Base-by-base conservation (phyloP, 2,329 filamentous ascomycete species). In the Diaporthe sp. region DNA sequence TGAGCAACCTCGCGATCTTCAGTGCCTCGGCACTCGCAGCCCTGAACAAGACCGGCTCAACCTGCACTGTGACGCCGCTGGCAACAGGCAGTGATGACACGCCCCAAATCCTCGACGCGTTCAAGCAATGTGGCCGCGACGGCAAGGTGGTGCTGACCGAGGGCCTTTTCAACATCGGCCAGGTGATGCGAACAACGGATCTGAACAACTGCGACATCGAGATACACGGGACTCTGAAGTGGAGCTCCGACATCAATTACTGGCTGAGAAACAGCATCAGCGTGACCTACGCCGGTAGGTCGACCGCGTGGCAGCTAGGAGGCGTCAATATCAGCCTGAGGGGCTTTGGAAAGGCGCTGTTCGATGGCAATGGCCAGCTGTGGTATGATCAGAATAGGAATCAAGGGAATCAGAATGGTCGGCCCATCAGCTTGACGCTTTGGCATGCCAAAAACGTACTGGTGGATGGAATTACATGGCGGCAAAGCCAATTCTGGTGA, bases 101-200 rank as follows among this genome's bases (percentile, higher is more conserved):
- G 34, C 87, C 88, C 10, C 86, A 88, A 53, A 89, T 90, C 65
- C 77, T 88, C 0, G 77, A 85, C 5, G 89, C 89, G 0, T 89
- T 90, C 80, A 79, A 83, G 37, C 79, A 85, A 39, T 90, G 89
- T 78, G 81, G 88, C 3, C 82, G 83, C 58, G 85, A 88, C 70
- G 88, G 88, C 55, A 87, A 82, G 67, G 84, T 91, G 75, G 83
- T 89, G 53, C 88, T 91, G 79, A 81, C 84, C 39, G 87, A 87
- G 71, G 85, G 83, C 1, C 85, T 85, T 2, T 89, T 88, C 82
- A 82, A 88, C 78, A 84, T 89, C 77, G 84, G 85, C 46, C 84
- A 85, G 55, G 84, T 88, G 4, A 87, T 90, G 87, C 86, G 88
- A 75, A 87, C 85, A 15, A 85, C 84, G 2, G 81, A 83, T 74